These are phyloP conservation scores for Halenospora varia DNA, from an alignment of 495 filamentous ascomycete species.

Conservation along the genomic window DNA sequence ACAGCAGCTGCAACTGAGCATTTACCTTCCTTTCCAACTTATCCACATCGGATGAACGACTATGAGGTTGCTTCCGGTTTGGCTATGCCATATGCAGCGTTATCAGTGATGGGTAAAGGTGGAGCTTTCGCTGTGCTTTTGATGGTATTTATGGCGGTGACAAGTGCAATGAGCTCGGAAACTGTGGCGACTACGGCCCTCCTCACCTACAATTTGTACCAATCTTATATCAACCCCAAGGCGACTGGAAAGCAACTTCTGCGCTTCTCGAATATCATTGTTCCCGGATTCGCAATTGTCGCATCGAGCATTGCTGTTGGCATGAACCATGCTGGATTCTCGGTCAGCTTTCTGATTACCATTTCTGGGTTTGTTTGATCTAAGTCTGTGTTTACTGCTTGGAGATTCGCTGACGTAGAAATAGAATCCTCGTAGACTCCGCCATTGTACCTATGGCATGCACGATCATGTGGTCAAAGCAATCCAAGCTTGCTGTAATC, in stretches of 20 bases:
- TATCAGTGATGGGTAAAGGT: conserved; percentile 41
- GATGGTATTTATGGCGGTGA: conserved; percentile 48
- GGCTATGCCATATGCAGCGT: conserved; percentile 39
- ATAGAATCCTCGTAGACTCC: not conserved
- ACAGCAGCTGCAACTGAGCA: conserved; percentile 41
- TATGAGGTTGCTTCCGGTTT: conserved; percentile 40
- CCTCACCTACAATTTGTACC: conserved; percentile 1
- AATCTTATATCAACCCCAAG: conserved; percentile 1
- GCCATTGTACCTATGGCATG: not conserved
- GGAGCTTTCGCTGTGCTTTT: conserved; percentile 42
- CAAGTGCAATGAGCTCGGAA: conserved; percentile 9
- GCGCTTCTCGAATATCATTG: not conserved
- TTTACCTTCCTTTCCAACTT: conserved; percentile 42
- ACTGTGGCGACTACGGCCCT: not conserved
- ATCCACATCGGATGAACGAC: conserved; percentile 37
- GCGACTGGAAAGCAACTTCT: conserved; percentile 1
- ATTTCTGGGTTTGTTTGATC: no score
- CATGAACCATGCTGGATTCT: not conserved
- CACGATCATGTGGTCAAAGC: not conserved
- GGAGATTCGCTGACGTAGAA: not conserved
- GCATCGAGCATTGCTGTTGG: not conserved
- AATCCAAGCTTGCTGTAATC: not conserved
- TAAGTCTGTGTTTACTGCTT: no score
- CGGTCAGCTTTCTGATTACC: not conserved
- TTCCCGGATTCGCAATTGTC: not conserved